Base-by-base conservation (phyloP, 306 rosid genomes). In the Canavalia gladiata region DNA sequence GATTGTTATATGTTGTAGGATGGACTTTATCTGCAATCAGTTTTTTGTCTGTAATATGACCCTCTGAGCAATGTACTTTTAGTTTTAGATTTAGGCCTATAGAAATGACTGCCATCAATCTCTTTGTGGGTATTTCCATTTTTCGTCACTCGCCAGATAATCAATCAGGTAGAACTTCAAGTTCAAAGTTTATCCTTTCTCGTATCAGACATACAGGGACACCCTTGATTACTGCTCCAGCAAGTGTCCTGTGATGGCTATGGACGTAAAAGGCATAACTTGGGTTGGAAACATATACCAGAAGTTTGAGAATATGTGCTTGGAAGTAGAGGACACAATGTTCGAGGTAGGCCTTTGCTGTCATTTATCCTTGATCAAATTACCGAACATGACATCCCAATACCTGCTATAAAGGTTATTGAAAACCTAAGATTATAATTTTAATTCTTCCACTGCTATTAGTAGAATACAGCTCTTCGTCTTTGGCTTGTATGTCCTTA, bases 281-380 rank as follows among this genome's bases (percentile, higher is more conserved):
- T 93, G 96, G 98, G 89, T 89, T 64, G 96, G 93, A 76, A 78
- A 88, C 75, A 72, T 90, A 31, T 93, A 87, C 72, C 89, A 90
- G 82, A 93, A 89, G 78, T 90, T 95, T 49, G 97, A 91, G 86
- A 80, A 88, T 79, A 90, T 91, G 93, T 91, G 90, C 88, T 78
- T 93, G 76, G 99, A 95, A 76, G 93, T 89, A 58, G 97, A 93
- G 82, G 98, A 90, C 59, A 35, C 86, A 56, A 79, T 90, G 78
- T 82, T 89, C 42, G 89, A 91, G 99, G 98, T 91, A 87, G 62
- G 84, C 56, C 46, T 79, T 82, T 80, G 55, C 52, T 8, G 0
- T 46, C 49, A 42, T 82, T 51, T 72, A 58, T 59, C 74, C 76
- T 81, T 83, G 50, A 7, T 47, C 33, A 2, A 65, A 37, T 47